Conservation (phyloP, 2,329 filamentous ascomycete genomes). For the Tetracladium maxilliforme region DNA sequence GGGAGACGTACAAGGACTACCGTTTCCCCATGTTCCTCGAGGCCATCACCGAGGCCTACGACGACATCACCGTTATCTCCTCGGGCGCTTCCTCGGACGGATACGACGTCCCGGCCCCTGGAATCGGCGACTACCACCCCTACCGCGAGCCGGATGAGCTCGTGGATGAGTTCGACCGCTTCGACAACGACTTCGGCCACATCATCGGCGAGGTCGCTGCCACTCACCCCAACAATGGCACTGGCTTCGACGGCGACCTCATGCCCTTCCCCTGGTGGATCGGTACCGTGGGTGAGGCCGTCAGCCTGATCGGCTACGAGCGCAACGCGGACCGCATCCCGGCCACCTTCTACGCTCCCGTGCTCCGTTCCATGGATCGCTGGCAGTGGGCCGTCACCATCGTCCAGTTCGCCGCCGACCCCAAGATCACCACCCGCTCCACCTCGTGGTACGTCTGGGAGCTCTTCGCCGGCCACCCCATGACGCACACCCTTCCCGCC, state of each 20-base stretch:
- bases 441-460: too few relatives aligned
- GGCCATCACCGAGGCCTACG: neutral
- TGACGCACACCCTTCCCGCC: slow-evolving; percentile 30
- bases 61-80: neutral
- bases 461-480: slow-evolving; percentile 28
- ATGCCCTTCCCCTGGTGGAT: slow-evolving; percentile 9
- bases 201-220: slow-evolving; percentile 14
- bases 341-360: slow-evolving; percentile 11
- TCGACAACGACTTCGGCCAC: too few relatives aligned
- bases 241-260: slow-evolving; percentile 6
- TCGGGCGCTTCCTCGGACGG: neutral
- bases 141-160: slow-evolving; percentile 11
- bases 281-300: slow-evolving; percentile 11
- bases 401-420: too few relatives aligned
- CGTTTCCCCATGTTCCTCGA: neutral
- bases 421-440: slow-evolving; percentile 7
- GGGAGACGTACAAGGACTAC: slow-evolving; percentile 23
- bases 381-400: slow-evolving; percentile 13
- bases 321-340: slow-evolving; percentile 10
- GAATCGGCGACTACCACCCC: slow-evolving; percentile 10
- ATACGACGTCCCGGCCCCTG: too few relatives aligned
- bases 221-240: too few relatives aligned
- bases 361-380: slow-evolving; percentile 12
- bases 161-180: slow-evolving; percentile 7
- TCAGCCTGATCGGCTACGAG: slow-evolving; percentile 10